phyloP scores from a whole-genome alignment of 2,329 filamentous ascomycete species.

The Aspergillus ibericus region DNA sequence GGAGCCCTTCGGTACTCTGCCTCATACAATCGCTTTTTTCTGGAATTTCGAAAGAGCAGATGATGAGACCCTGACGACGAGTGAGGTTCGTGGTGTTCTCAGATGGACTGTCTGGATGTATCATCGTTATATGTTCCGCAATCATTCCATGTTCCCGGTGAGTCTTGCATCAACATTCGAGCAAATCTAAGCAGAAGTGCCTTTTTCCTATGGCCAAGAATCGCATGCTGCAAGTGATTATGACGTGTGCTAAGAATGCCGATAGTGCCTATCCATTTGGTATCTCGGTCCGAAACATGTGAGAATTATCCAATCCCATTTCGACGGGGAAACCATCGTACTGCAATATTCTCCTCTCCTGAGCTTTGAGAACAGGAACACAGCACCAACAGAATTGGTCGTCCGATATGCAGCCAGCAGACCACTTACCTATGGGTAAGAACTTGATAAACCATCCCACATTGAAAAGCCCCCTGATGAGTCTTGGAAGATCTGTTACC shows the following conservation, averaged over 20 bases:
- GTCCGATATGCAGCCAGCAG: not conserved
- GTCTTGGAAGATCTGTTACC: too few species aligned
- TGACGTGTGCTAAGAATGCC: not conserved
- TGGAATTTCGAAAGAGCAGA: not conserved
- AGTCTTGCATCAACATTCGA: too few species aligned
- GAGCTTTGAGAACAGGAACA: not conserved
- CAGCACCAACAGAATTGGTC: not conserved
- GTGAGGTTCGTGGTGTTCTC: not conserved
- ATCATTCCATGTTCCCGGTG: not conserved
- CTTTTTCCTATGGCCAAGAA: too few species aligned
- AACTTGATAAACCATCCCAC: too few species aligned
- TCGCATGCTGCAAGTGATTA: not conserved
- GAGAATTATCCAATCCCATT: constrained; percentile 8
- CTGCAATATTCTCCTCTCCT: constrained; percentile 2
- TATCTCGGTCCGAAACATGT: constrained; percentile 3
- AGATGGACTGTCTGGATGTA: not conserved
- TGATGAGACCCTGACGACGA: not conserved
- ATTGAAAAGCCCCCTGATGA: too few species aligned
- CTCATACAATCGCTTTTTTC: not conserved
- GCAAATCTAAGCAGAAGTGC: too few species aligned
- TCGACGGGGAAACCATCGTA: constrained; percentile 1
- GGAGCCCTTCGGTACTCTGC: not conserved
- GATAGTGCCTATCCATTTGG: not conserved
- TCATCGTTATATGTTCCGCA: not conserved
- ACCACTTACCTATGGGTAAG: not conserved